phyloP scores from a whole-genome alignment of 2,329 filamentous ascomycete species.

The Penicillium carneum region DNA sequence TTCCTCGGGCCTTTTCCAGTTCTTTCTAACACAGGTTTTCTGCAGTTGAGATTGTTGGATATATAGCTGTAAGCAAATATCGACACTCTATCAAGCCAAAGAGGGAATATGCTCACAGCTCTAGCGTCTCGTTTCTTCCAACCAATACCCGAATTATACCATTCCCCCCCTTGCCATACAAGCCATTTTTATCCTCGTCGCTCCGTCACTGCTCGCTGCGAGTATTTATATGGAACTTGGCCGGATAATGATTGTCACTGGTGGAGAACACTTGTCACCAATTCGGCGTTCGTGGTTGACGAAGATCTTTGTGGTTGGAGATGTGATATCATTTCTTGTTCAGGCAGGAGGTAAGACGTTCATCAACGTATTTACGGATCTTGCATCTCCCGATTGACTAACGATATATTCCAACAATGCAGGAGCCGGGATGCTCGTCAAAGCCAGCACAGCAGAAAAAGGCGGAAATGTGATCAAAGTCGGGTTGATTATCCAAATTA shows the following conservation, averaged over 20 bases:
- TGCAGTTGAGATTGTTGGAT: constrained; percentile 2
- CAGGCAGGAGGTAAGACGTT: constrained; percentile 37
- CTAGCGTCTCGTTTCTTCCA: background rate
- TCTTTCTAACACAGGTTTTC: background rate
- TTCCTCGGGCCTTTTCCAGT: background rate
- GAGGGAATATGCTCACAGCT: background rate
- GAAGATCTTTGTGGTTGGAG: constrained; percentile 43
- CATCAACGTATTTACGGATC: no score
- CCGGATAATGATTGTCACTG: constrained; percentile 33
- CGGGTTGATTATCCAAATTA: constrained; percentile 1
- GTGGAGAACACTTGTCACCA: constrained; percentile 33
- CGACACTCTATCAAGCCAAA: background rate
- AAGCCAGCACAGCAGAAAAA: background rate
- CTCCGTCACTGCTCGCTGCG: constrained; percentile 41
- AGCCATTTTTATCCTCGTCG: constrained; percentile 42
- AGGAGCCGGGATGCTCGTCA: constrained; percentile 9
- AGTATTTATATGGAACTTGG: constrained; percentile 44
- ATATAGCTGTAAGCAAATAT: background rate
- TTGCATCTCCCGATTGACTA: background rate
- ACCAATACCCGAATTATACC: background rate
- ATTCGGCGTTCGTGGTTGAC: constrained; percentile 38
- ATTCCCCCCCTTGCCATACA: constrained; percentile 24
- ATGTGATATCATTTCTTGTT: constrained; percentile 41
- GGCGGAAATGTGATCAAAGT: background rate
- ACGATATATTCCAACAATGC: background rate